phyloP scores from a whole-genome alignment of 371 early-diverging fungal species.

The Fennellomyces sp. region DNA sequence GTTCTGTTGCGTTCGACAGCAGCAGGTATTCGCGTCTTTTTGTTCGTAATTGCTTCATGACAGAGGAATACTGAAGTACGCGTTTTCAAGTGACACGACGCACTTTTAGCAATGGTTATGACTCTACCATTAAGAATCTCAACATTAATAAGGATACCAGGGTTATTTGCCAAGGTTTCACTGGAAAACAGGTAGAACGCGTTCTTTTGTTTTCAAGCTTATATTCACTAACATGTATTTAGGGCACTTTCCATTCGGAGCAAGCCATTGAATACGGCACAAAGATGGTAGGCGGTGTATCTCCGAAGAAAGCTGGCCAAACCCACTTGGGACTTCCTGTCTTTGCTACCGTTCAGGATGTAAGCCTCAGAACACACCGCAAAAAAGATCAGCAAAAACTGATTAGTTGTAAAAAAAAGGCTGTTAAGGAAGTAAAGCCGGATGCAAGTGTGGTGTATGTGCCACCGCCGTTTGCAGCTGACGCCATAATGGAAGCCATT shows the following conservation, averaged over 20 bases:
- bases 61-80: background rate
- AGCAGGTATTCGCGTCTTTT: background rate
- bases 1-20: background rate
- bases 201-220: background rate
- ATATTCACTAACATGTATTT: conserved; percentile 7
- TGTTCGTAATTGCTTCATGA: background rate
- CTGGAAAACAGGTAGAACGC: conserved; percentile 93
- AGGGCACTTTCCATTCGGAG: conserved; percentile 99
- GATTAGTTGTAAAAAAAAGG: conserved; percentile 48
- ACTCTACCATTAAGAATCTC: conserved; percentile 90
- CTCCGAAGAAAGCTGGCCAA: conserved; percentile 96
- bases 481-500: conserved; percentile 96
- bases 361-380: conserved; percentile 24
- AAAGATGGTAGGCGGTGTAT: conserved; percentile 97
- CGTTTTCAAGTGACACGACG: background rate
- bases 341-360: conserved; percentile 90
- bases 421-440: conserved; percentile 84
- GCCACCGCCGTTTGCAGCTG: conserved; percentile 95
- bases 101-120: conserved; percentile 59
- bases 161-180: conserved; percentile 98
- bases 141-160: conserved; percentile 91
- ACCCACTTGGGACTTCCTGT: conserved; percentile 95
- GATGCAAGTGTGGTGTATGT: conserved; percentile 98
- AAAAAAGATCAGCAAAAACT: background rate
- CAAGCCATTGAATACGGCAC: conserved; percentile 99